Evolutionary conservation across 768 basidiomycete species (phyloP), one percentile per base, ranked within the genome.

Genomic region (Podaxis carcinomalis): DNA sequence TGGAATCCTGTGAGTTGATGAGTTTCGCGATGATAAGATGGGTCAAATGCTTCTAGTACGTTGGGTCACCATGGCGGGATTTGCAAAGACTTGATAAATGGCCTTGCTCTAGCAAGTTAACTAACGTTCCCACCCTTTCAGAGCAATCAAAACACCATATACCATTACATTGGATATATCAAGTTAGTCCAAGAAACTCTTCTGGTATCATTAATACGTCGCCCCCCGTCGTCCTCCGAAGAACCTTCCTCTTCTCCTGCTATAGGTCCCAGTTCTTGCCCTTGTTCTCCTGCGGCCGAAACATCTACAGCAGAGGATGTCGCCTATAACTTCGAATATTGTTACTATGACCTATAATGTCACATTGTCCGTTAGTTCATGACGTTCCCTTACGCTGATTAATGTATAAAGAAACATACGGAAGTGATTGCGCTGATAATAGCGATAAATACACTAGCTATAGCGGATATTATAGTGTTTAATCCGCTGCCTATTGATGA

Each of bases 401-500:
- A 21, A 49, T 32, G 27, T 46, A 28, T 28, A 57, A 13, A 32
- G 32, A 32, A 16, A 77, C 83, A 56, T 65, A 89, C 87, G n/a
- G 75, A 78, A 11, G 83, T 84, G 61, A 90, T 80, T 7, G 72
- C 83, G 61, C 77, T 66, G 50, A 89, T 77, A 61, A 89, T 86
- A 40, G 84, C 73, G 81, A 85, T 83, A 62, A 87, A 67, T 3
- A 89, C 75, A 56, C 64, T 67, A 13, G 86, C 86, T 52, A 89
- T 84, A 16, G 84, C 86, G 57, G 78, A 78, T 65, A 90, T 78
- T 62, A 90, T 69, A 53, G 83, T 74, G 57, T 82, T 82, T 61
- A 89, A 82, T 27, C 79, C 86, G 52, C 70, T 66, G 21, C 85
- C 87, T 47, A 90, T 89, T 25, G 87, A 80, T 68, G 86, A 88